phyloP scores from a whole-genome alignment of 2,329 filamentous ascomycete genomes.

The Trichoderma atrobrunneum region DNA sequence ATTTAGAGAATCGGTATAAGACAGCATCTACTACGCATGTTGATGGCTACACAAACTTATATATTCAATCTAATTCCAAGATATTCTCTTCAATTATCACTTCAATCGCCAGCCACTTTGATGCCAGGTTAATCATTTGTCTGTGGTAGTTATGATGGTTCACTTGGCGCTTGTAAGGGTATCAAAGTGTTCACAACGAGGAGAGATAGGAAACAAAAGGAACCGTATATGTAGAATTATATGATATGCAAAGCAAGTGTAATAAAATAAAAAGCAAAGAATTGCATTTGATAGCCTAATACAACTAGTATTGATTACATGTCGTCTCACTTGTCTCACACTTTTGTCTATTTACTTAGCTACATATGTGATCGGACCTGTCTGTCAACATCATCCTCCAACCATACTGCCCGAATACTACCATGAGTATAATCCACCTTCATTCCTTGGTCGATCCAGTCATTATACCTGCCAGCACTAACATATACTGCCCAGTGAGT shows the following conservation, averaged over 20 bases:
- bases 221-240: rapidly evolving
- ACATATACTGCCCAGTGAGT: background rate
- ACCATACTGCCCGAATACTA: background rate
- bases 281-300: background rate
- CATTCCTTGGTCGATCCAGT: background rate
- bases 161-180: background rate
- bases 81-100: background rate
- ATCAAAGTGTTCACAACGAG: background rate
- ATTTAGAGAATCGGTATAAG: background rate
- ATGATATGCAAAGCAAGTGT: background rate
- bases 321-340: background rate
- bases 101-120: background rate
- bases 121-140: background rate
- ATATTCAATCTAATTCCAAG: background rate
- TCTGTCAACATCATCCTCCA: background rate
- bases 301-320: background rate
- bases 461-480: background rate
- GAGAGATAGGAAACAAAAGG: background rate
- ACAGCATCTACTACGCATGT: background rate
- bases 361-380: background rate
- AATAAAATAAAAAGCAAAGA: background rate
- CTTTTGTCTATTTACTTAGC: background rate
- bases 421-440: background rate
- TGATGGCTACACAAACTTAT: background rate
- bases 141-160: background rate